Evolutionary conservation across 2,329 filamentous ascomycete genomes (phyloP), one percentile per base, ranked within the genome.

Genomic region (Ramularia collo-cygni): DNA sequence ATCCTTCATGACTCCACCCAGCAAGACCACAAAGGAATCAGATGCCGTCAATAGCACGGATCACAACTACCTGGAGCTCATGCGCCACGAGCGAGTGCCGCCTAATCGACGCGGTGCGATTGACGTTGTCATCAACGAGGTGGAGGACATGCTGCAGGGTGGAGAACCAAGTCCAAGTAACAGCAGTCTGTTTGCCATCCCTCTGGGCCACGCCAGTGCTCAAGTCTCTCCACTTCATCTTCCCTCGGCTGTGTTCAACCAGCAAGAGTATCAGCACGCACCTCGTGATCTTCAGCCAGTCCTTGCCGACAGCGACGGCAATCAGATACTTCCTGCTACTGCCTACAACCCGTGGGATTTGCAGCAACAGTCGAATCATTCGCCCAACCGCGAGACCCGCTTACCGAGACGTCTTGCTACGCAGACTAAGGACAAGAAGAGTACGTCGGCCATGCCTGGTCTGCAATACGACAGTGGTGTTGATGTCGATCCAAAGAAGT

Each of bases 1-100:
- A 6, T 38, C 35, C 6, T 47, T 50, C 28, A 45, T 45, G 44
- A 44, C 18, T 5, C 29, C 21, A 24, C 21, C 21, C 21, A 10
- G 28, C 10, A 40, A 41, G 17, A 16, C 13, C 14, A 31, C 12
- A 13, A 28, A 32, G 7, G 32, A 21, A 24, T 24, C 35, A 2
- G 21, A 19, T 27, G 19, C 14, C 14, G 34, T 27, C 38, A 24
- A 19, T n/a, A 27, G 18, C 14, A 8, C 18, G n/a, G 19, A 16
- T 21, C 26, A 7, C 14, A 16, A 28, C 17, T 30, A 30, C n/a
- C 6, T n/a, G 6, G 32, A 21, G 7, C 8, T 17, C 14, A 9
- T 40, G 31, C 6, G 17, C 35, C 33, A 33, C 6, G 21, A 24
- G 21, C 37, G 35, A 15, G 33, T 39, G 15, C 40, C 36, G 19